These are phyloP conservation scores for Trametes hirsuta DNA, from an alignment of 1,284 basidiomycete genomes.

Conservation along the genomic window DNA sequence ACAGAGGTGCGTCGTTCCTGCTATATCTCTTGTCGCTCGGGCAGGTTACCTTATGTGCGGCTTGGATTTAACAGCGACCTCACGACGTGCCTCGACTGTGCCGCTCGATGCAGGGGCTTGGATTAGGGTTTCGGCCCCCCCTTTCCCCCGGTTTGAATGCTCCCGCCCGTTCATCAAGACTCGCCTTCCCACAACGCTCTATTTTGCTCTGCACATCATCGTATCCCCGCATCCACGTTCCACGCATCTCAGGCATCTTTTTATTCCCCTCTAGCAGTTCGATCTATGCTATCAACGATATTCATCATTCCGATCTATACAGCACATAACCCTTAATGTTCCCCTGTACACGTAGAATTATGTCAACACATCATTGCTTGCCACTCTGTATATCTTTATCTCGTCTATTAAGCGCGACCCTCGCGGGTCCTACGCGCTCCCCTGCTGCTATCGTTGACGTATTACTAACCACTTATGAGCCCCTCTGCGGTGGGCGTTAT, in stretches of 20 bases:
- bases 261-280: background rate
- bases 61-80: slow-evolving; percentile 17
- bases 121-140: background rate
- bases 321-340: background rate
- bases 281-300: too few relatives aligned
- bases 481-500: too few relatives aligned
- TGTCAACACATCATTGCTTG: background rate
- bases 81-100: slow-evolving; percentile 31
- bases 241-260: background rate
- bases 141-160: background rate
- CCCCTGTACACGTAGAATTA: too few relatives aligned
- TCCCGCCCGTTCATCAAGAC: background rate
- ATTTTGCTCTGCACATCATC: background rate
- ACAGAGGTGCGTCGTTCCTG: slow-evolving; percentile 30
- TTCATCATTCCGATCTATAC: background rate
- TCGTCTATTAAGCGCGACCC: too few relatives aligned
- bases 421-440: too few relatives aligned
- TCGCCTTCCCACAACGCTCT: background rate
- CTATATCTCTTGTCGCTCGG: background rate
- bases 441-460: too few relatives aligned
- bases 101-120: slow-evolving; percentile 3
- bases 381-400: background rate
- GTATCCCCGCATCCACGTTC: background rate
- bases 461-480: too few relatives aligned
- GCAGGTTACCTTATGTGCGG: background rate